phyloP scores from a whole-genome alignment of 139 green algal species.

The Chlorella sp. region DNA sequence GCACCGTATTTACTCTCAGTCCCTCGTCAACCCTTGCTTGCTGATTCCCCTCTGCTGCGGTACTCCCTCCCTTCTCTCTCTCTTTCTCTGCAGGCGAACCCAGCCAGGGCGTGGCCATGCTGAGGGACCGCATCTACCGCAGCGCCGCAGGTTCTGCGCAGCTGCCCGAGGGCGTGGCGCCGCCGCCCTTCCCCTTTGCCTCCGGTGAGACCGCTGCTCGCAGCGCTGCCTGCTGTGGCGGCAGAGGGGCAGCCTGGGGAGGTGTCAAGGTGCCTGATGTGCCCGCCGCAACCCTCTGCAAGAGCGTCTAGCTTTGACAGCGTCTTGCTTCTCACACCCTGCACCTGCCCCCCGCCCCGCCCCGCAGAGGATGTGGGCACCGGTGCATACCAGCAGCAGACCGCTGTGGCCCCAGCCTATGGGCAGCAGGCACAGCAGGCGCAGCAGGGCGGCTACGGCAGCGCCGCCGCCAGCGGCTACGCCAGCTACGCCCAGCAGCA shows the following conservation, averaged over 20 bases:
- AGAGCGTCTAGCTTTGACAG: too few species aligned
- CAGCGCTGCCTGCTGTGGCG: constrained; percentile 2
- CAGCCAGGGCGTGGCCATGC: constrained; percentile 63
- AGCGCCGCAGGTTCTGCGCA: constrained; percentile 23
- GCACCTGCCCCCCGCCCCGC: background rate
- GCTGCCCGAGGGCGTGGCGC: constrained; percentile 41
- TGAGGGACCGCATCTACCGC: constrained; percentile 91
- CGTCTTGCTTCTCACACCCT: background rate
- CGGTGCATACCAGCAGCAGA: constrained; percentile 16
- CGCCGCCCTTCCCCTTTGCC: constrained; percentile 78
- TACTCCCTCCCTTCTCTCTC: too few species aligned
- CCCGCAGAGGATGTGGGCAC: background rate
- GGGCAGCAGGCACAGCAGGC: background rate
- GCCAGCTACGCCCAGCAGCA: background rate
- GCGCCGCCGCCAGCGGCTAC: background rate
- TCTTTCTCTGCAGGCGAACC: constrained; percentile 55
- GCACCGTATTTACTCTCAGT: constrained; percentile 85
- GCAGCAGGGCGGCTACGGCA: background rate
- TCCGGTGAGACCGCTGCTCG: constrained; percentile 53
- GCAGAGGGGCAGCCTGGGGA: background rate
- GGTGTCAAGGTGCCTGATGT: too few species aligned
- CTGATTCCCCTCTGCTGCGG: constrained; percentile 69
- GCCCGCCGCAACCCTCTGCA: too few species aligned
- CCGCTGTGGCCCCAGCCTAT: background rate
- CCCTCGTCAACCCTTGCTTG: constrained; percentile 27